Evolutionary conservation across 129 eudicot genomes (phyloP), one percentile per base, ranked within the genome.

Genomic region (Artemisia tridentata): DNA sequence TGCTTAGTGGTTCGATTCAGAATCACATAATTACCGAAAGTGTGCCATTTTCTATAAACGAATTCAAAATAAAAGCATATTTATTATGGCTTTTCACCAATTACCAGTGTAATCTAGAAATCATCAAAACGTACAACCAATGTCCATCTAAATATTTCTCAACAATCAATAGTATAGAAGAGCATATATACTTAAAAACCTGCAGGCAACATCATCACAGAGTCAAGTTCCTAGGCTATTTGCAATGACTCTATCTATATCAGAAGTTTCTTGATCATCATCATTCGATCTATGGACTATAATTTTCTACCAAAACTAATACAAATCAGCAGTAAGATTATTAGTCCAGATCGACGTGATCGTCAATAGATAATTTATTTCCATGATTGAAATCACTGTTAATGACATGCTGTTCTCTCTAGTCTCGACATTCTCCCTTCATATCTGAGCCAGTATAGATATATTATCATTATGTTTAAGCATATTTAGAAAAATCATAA

Each of bases 1-100:
- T 69, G 73, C 8, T 38, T 34, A 54, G 74, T 54, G 50, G 34
- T 69, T 69, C 34, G 12, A 53, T n/a, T 34, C 4, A 52, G 55
- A 25, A 18, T 38, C 55, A 19, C 53, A 54, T 54, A 41, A 50
- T 18, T 53, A 69, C 17, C 27, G 7, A 31, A 29, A 38, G 62
- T 69, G 55, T 9, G 41, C 71, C 14, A 20, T 65, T 67, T 23
- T 21, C 29, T 15, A 3, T n/a, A 16, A 34, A 21, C 41, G 49
- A 9, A 47, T 66, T 66, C 57, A 66, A 66, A 11, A 18, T 21
- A 20, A 15, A 52, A 52, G 58, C 21, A 52, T 52, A 52, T 16
- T 4, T 52, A 3, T n/a, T 8, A n/a, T 66, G 34, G 20, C 62
- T 27, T 52, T 23, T 52, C 57, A 52, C 57, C 57, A n/a, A 54